phyloP scores from a whole-genome alignment of 2,329 filamentous ascomycete species.

The Shiraia sp. region DNA sequence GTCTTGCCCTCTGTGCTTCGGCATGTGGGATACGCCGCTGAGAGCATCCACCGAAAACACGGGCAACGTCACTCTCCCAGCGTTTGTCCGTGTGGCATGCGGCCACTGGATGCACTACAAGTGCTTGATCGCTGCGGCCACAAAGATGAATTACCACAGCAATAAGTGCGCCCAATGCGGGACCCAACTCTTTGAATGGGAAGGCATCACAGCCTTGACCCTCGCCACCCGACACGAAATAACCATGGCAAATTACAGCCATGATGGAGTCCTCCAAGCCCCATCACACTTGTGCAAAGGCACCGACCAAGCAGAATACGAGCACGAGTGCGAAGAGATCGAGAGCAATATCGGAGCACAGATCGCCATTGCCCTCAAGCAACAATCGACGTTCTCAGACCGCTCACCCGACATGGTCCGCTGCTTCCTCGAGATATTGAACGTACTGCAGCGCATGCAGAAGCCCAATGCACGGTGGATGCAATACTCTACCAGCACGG shows the following conservation, averaged over 20 bases:
- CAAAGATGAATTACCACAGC: not conserved
- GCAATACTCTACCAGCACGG: slow-evolving; percentile 9
- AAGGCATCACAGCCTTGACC: slow-evolving; percentile 24
- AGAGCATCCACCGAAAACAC: not conserved
- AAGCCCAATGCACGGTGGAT: slow-evolving; percentile 18
- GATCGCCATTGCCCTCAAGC: slow-evolving; percentile 6
- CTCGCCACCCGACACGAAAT: slow-evolving; percentile 19
- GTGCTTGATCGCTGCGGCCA: slow-evolving; percentile 20
- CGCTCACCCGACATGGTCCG: slow-evolving; percentile 14
- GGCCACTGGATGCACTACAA: slow-evolving; percentile 32
- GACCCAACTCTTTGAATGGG: slow-evolving; percentile 21
- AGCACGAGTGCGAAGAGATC: slow-evolving; percentile 19
- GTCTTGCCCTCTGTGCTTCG: slow-evolving; percentile 14
- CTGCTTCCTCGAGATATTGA: slow-evolving; percentile 13
- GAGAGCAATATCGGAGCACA: slow-evolving; percentile 2
- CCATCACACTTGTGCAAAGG: not conserved
- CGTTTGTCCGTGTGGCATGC: slow-evolving; percentile 25
- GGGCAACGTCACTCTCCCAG: slow-evolving; percentile 13
- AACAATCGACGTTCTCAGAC: slow-evolving; percentile 6
- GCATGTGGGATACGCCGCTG: slow-evolving; percentile 8
- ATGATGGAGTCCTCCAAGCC: too few species aligned
- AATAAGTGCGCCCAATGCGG: slow-evolving; percentile 19
- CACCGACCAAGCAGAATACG: slow-evolving; percentile 8
- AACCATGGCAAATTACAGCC: not conserved
- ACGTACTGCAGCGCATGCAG: slow-evolving; percentile 7